Evolutionary conservation across 352 stramenopile genomes (phyloP), one percentile per base, ranked within the genome.

Genomic region (Phytophthora citricola): DNA sequence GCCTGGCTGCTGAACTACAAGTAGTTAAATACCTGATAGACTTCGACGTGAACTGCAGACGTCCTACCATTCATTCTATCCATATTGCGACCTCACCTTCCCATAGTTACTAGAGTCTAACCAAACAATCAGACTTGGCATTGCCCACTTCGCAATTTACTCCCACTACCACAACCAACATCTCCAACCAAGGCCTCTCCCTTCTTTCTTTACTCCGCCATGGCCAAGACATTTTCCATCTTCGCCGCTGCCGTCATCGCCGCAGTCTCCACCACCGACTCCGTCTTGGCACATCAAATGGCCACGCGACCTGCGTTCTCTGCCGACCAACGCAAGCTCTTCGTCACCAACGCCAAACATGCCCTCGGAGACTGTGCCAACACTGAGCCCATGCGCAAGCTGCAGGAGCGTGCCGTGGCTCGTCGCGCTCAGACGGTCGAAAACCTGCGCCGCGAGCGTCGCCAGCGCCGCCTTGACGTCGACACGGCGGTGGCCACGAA

Each of bases 381-480:
- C 29, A 58, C 62, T 17, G 51, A 61, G 22, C 24, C 54, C 46
- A 61, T 57, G 54, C 62, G 67, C 32, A 61, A 56, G 22, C 52
- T 75, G n/a, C 56, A 71, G 10, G 51, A 71, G 29, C 67, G 58
- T 17, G 63, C 68, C 20, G 43, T 63, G 11, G 47, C 40, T 8
- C 51, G 62, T n/a, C 68, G 68, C 15, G 46, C 58, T 20, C 24
- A 61, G 2, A 40, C 46, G 5, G 36, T 66, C 12, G 50, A 72
- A 15, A 63, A 47, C 14, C 41, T 70, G 9, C 62, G 62, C 40
- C 52, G 24, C 15, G 49, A 75, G 15, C 55, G 50, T 15, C 49
- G 61, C 27, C 63, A 63, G n/a, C 63, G 63, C 31, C 68, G 68
- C 9, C 61, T 75, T 15, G 61, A 69, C 14, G 54, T 66, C 26